Base-by-base conservation (phyloP, 345 rosid species). In the Populus nigra region DNA sequence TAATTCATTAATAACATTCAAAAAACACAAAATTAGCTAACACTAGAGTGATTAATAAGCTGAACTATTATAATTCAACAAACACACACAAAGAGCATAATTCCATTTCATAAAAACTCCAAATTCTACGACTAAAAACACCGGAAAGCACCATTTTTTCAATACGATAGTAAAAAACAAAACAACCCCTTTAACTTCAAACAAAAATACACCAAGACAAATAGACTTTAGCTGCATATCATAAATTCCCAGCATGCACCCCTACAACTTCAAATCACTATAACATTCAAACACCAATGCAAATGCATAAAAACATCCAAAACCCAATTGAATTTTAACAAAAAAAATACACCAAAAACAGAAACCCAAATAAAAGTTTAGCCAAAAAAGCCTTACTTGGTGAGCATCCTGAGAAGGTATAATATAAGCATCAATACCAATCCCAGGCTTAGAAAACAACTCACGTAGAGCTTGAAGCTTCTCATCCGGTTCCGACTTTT, bases 321-420 rank as follows among this genome's bases (percentile, higher is more conserved):
- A 76, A 78, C 36, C 55, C 63, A 65, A 33, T 39, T 13, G 15
- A 25, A 23, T 43, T 27, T 43, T 41, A 62, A 23, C 59, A 18
- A 12, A 39, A 12, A 39, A 29, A 73, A 36, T 18, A 55, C 25
- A 13, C 8, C 57, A 8, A 45, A 8, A 66, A 69, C 22, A 69
- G 22, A 22, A 47, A 65, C 62, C 20, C 57, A 53, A 41, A 69
- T 8, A 69, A 13, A 68, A 5, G 16, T 1, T 29, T 33, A 39
- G 4, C n/a, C 31, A 25, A 50, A 15, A 3, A 47, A 13, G 16
- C 16, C 50, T 47, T 47, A 47, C 50, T 47, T 93, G 98, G 78
- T 95, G 99, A 12, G 99, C 94, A 84, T 95, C 99, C 82, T 91
- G 98, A 74, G 99, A 95, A 82, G 99, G 99, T 38, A 95, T 81